Evolutionary conservation across 768 basidiomycete species (phyloP).

Genomic region (Pleurotus citrinopileatus): DNA sequence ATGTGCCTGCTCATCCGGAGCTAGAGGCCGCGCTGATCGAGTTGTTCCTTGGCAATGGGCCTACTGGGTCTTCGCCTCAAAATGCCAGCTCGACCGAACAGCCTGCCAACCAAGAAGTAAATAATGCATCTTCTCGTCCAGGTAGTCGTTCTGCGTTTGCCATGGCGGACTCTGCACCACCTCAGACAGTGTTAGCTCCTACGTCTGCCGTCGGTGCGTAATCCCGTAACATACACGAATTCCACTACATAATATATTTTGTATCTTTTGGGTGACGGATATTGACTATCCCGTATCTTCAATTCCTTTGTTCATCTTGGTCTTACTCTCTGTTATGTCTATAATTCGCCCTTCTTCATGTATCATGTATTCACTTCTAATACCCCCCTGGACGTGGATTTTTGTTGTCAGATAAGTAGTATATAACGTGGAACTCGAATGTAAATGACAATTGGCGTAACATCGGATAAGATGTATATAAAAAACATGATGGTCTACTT

Average conservation of each 20-base stretch:
- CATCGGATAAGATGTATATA: not conserved
- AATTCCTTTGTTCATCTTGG: not conserved
- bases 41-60: constrained; percentile 32
- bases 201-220: not conserved
- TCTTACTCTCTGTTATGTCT: not conserved
- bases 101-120: constrained; percentile 9
- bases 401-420: not conserved
- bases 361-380: constrained; percentile 1
- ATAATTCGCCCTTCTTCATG: not conserved
- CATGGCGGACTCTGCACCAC: not conserved
- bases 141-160: not conserved
- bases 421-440: not conserved
- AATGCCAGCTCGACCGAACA: constrained; percentile 5
- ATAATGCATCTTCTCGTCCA: not conserved
- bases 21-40: constrained; percentile 55
- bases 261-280: not conserved
- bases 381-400: not conserved
- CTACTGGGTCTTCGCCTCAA: constrained; percentile 1
- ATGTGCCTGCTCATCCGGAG: constrained; percentile 21
- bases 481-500: too few relatives aligned
- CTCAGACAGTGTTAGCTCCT: not conserved
- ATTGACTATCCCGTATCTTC: not conserved
- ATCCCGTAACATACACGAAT: not conserved
- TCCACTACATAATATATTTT: not conserved
- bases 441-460: not conserved